These are phyloP conservation scores for Falciphora oryzae DNA, from an alignment of 2,329 filamentous ascomycete species.

Conservation along the genomic window DNA sequence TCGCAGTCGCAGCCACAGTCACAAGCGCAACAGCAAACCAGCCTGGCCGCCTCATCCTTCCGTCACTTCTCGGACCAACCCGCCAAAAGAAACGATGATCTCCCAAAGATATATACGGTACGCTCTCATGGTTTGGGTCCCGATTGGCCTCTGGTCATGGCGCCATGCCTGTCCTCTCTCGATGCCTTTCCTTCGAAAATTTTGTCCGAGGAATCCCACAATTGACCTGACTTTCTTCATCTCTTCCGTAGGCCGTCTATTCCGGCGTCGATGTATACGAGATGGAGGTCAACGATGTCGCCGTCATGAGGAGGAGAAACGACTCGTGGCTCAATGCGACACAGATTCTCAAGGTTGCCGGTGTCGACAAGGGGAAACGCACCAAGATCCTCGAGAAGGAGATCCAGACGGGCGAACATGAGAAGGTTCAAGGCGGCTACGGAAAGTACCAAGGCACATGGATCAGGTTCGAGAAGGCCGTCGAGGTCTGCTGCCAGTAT, in stretches of 20 bases:
- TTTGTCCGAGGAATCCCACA: not conserved
- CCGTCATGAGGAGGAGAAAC: slow-evolving; percentile 90
- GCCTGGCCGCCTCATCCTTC: slow-evolving; percentile 28
- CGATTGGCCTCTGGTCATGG: slow-evolving; percentile 1
- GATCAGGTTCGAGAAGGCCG: slow-evolving; percentile 89
- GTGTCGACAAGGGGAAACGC: slow-evolving; percentile 94
- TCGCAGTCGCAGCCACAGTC: not conserved
- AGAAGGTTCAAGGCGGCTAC: slow-evolving; percentile 97
- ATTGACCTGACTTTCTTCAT: slow-evolving; percentile 1
- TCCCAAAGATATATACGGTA: slow-evolving; percentile 59
- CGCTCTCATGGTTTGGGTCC: slow-evolving; percentile 18
- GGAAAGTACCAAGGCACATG: slow-evolving; percentile 99
- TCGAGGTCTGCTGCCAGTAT: slow-evolving; percentile 82
- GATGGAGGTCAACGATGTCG: slow-evolving; percentile 91
- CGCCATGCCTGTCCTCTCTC: not conserved
- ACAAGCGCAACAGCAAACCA: slow-evolving; percentile 26
- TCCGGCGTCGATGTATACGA: slow-evolving; percentile 96
- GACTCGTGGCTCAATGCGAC: slow-evolving; percentile 98
- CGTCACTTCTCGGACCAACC: slow-evolving; percentile 35
- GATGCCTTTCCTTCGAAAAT: not conserved
- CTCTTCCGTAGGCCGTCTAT: slow-evolving; percentile 63
- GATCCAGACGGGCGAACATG: slow-evolving; percentile 91
- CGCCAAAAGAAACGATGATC: slow-evolving; percentile 31
- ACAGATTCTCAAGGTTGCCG: slow-evolving; percentile 95
- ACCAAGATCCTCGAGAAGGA: slow-evolving; percentile 98